Conservation (phyloP, 2,329 filamentous ascomycete genomes). For the Aspergillus bombycis region DNA sequence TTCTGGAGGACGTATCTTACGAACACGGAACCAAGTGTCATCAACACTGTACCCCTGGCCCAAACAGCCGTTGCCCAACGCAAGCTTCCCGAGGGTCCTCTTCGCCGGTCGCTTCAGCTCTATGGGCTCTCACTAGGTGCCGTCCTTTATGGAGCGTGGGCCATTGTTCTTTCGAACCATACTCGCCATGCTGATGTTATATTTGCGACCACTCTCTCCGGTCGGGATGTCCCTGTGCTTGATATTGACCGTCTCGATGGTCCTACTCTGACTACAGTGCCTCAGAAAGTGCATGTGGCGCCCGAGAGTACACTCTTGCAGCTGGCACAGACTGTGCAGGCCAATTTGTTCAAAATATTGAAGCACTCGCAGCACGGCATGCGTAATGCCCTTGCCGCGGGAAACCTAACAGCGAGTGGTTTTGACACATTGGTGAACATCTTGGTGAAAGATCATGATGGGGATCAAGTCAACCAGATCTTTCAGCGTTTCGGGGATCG, state of each 20-base stretch:
- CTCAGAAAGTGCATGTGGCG: neutral
- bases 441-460: conserved; percentile 3
- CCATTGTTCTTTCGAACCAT: neutral
- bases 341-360: neutral
- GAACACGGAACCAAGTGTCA: neutral
- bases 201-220: neutral
- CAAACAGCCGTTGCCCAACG: neutral
- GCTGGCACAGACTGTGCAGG: neutral
- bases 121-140: too few species aligned
- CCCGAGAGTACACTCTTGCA: neutral
- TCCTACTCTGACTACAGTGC: neutral
- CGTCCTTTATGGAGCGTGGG: neutral
- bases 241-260: neutral
- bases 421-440: conserved; percentile 6
- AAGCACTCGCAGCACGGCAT: neutral
- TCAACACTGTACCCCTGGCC: neutral
- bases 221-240: neutral
- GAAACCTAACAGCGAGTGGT: neutral
- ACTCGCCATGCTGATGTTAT: neutral
- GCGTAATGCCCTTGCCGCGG: conserved; percentile 1
- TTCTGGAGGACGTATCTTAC: neutral
- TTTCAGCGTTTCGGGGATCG: conserved; percentile 1
- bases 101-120: neutral
- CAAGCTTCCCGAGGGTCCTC: neutral
- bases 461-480: neutral